Evolutionary conservation across 2,329 filamentous ascomycete genomes (phyloP).

Genomic region (Calonectria honghensis): DNA sequence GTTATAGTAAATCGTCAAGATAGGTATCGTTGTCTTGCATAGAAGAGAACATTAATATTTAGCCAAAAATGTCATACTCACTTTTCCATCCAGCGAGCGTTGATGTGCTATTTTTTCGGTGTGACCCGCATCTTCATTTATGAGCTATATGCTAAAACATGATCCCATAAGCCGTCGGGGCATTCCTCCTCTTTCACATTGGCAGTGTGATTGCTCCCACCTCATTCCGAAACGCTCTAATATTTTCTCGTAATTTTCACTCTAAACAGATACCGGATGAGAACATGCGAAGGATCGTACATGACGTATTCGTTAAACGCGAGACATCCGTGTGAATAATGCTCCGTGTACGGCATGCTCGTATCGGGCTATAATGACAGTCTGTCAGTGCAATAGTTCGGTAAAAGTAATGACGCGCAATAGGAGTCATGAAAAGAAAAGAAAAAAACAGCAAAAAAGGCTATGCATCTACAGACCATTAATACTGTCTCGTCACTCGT

Average conservation of each 20-base stretch:
- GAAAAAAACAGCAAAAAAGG: neutral
- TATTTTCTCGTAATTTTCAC: neutral
- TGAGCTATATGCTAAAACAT: neutral
- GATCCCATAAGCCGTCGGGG: neutral
- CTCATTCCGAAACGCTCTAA: neutral
- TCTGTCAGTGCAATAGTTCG: neutral
- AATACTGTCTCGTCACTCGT: neutral
- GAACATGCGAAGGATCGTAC: neutral
- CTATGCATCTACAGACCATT: neutral
- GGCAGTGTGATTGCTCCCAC: neutral
- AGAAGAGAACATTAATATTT: neutral
- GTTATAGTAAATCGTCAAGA: too few relatives aligned
- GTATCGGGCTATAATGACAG: neutral
- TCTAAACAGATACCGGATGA: constrained; percentile 9
- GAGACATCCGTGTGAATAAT: neutral
- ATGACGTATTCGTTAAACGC: constrained; percentile 15
- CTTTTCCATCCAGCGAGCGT: neutral
- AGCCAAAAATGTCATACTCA: neutral
- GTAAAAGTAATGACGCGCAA: neutral
- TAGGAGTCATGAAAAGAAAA: too few relatives aligned
- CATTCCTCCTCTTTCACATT: neutral
- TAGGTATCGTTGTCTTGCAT: too few relatives aligned
- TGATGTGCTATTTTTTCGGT: neutral
- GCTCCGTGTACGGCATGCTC: neutral
- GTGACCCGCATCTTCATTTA: neutral